These are phyloP conservation scores for Tetrahymena borealis DNA, from an alignment of 73 alveolate genomes.

Conservation along the genomic window DNA sequence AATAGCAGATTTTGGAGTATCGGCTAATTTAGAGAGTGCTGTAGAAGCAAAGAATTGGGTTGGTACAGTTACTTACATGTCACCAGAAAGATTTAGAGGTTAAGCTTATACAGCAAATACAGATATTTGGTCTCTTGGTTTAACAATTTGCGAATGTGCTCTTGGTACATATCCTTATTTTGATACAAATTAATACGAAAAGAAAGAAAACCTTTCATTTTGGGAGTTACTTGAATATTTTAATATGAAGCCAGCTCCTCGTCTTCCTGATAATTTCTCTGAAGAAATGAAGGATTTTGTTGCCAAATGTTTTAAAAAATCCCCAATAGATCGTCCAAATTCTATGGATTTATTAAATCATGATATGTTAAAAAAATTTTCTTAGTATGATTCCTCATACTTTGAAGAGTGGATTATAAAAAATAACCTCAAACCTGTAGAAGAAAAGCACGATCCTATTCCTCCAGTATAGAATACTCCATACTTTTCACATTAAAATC, in stretches of 20 bases:
- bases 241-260: conserved; percentile 36
- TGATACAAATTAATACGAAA: conserved; percentile 30
- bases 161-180: conserved; percentile 89
- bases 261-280: conserved; percentile 25
- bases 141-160: conserved; percentile 89
- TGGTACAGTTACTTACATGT: conserved; percentile 95
- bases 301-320: conserved; percentile 7
- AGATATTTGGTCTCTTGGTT: conserved; percentile 95
- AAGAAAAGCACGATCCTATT: background rate
- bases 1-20: conserved; percentile 93
- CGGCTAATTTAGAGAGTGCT: conserved; percentile 57
- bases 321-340: background rate
- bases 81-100: conserved; percentile 95
- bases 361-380: background rate
- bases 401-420: background rate
- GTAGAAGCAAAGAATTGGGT: conserved; percentile 50
- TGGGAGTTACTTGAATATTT: conserved; percentile 54
- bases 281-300: conserved; percentile 36
- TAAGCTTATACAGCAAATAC: conserved; percentile 82
- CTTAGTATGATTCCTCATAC: background rate
- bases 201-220: conserved; percentile 20
- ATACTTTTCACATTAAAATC: background rate
- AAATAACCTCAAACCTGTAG: background rate
- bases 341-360: background rate
- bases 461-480: background rate